Evolutionary conservation across 176 grass and related monocot genomes (phyloP).

Genomic region (Cenchrus fungigraminus): DNA sequence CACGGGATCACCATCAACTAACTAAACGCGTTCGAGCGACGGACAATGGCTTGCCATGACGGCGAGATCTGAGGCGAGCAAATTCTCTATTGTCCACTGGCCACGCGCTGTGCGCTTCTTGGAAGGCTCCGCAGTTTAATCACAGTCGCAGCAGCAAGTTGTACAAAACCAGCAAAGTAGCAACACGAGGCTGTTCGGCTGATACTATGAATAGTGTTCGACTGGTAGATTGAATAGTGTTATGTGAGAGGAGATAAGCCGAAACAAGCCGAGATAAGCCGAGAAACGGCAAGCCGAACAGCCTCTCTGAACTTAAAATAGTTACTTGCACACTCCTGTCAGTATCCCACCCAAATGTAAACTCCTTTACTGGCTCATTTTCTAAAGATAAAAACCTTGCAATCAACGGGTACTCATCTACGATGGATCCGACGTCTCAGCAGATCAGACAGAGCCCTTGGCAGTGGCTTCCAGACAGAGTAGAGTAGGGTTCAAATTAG

Average conservation of each 20-base stretch:
- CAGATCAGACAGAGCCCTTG: neutral
- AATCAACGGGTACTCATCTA: neutral
- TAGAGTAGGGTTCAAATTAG: neutral
- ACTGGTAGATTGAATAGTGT: no score
- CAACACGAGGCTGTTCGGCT: neutral
- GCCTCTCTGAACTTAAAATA: no score
- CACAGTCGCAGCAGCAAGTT: neutral
- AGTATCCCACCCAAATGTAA: neutral
- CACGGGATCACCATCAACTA: neutral
- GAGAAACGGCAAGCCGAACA: no score
- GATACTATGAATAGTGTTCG: no score
- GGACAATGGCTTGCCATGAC: neutral
- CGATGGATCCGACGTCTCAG: no score
- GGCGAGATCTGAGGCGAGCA: neutral
- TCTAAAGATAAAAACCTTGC: neutral
- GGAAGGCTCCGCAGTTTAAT: neutral
- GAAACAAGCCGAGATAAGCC: no score
- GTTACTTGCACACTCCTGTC: neutral
- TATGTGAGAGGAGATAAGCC: no score
- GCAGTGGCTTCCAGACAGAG: neutral
- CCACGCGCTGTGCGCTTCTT: neutral
- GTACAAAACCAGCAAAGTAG: neutral
- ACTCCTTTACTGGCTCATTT: neutral
- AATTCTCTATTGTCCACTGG: neutral
- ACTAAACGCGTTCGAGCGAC: neutral